Evolutionary conservation across 768 basidiomycete genomes (phyloP), one percentile per base, ranked within the genome.

Genomic region (Phanerochaete carnosa): DNA sequence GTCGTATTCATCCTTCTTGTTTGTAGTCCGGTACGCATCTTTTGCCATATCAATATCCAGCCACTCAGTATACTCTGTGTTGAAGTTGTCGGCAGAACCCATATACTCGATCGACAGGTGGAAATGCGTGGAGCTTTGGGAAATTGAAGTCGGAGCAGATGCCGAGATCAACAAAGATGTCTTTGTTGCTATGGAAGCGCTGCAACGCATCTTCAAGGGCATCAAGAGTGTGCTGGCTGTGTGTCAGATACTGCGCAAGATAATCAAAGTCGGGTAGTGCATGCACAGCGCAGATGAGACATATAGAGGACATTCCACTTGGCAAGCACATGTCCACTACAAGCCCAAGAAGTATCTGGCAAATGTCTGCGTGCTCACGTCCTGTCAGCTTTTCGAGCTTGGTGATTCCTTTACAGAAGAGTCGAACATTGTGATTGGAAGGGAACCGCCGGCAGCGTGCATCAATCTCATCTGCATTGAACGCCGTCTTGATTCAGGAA

Each of bases 31-130:
- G 55, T 74, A 76, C 13, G 72, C 72, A 52, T 79, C 69, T 60
- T 81, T 79, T 1, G 76, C 70, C 8, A 72, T 64, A 50, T 79
- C 73, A 49, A 80, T 80, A 58, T 81, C 78, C 0, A 78, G 68
- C 0, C 73, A 67, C 59, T 81, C 78, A 1, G 76, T 71, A 26
- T 68, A 67, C 60, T 80, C 70, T 0, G 77, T 80, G 60, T 77
- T 75, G 64, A 68, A 78, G 60, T 76, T 76, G 59, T 80, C 77
- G 0, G 73, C 66, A 1, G 74, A 68, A 2, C 80, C 79, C 45
- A 68, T 65, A 3, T 56, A 50, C 29, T 64, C 45, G 62, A 80
- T 79, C 7, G 59, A 39, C 0, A 58, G 15, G 4, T 58, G n/a
- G 61, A 77, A 80, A 30, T 53, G 51, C 4, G 33, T 69, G 67